These are phyloP conservation scores for Candolleomyces efflorescens DNA, from an alignment of 768 basidiomycete species.

Conservation along the genomic window DNA sequence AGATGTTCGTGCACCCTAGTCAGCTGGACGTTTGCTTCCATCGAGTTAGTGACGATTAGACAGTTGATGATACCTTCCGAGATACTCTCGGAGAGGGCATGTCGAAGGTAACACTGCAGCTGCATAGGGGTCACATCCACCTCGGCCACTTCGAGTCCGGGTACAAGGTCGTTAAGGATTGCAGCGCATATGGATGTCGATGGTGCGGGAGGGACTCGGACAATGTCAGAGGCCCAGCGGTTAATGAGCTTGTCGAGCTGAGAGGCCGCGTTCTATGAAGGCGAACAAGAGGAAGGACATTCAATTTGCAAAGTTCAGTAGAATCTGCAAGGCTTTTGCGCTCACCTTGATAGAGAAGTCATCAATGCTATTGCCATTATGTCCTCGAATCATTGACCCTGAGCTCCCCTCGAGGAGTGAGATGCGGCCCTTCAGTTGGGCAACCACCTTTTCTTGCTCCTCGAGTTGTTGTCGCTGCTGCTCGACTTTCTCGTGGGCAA, in stretches of 20 bases:
- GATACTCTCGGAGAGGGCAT: slow-evolving; percentile 73
- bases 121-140: slow-evolving; percentile 59
- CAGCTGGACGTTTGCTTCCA: slow-evolving; percentile 79
- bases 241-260: slow-evolving; percentile 81
- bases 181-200: slow-evolving; percentile 54
- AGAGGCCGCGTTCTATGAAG: slow-evolving; percentile 67
- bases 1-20: slow-evolving; percentile 87
- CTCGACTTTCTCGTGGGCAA: slow-evolving; percentile 88
- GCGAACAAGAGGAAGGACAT: slow-evolving; percentile 5
- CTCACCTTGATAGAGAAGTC: slow-evolving; percentile 85
- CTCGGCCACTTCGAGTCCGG: slow-evolving; percentile 40
- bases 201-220: slow-evolving; percentile 51
- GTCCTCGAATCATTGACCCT: slow-evolving; percentile 34
- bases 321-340: neutral
- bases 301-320: slow-evolving; percentile 1
- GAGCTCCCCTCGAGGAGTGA: slow-evolving; percentile 66
- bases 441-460: slow-evolving; percentile 82
- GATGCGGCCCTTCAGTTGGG: slow-evolving; percentile 65
- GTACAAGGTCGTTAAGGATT: slow-evolving; percentile 54
- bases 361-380: slow-evolving; percentile 66
- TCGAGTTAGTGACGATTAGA: slow-evolving; percentile 80
- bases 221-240: slow-evolving; percentile 79
- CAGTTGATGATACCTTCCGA: slow-evolving; percentile 81
- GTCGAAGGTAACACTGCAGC: slow-evolving; percentile 74
- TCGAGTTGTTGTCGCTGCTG: slow-evolving; percentile 74